Percentiles rank a stretch among this genome's conserved stretches.
These are phyloP conservation scores for Sugiyamaella smithiae DNA, from an alignment of 805 yeast genomes.

Conservation along the genomic window DNA sequence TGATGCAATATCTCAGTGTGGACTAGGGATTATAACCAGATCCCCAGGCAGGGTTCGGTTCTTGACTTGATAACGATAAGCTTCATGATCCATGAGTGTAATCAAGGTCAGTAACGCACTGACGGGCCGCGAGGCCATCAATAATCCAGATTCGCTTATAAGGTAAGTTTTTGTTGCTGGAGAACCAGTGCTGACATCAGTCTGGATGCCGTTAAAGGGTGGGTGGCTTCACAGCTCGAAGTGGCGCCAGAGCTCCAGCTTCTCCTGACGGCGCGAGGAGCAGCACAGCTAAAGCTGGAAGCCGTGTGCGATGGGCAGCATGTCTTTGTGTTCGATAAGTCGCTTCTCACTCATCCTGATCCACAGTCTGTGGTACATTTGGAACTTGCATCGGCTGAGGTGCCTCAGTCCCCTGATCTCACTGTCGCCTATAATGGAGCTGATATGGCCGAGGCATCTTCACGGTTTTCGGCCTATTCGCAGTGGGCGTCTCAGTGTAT, in stretches of 20 bases:
- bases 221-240: conserved; percentile 17
- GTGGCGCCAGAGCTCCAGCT: conserved; percentile 28
- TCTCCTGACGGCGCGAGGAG: conserved; percentile 29
- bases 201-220: conserved; percentile 24
- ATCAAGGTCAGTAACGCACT: conserved; percentile 30
- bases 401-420: background rate
- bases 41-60: no score
- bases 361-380: background rate
- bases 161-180: conserved; percentile 17
- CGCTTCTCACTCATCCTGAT: conserved; percentile 13
- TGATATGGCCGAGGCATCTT: background rate
- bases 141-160: conserved; percentile 24
- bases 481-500: conserved; percentile 18
- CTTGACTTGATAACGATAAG: conserved; percentile 3
- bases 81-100: conserved; percentile 10
- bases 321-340: conserved; percentile 30
- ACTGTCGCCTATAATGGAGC: background rate
- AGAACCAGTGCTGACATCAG: conserved; percentile 10
- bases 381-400: background rate
- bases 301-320: conserved; percentile 25
- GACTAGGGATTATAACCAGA: no score
- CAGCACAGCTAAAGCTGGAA: conserved; percentile 30
- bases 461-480: conserved; percentile 6
- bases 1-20: no score
- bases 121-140: conserved; percentile 24